These are phyloP conservation scores for Glomus cerebriforme DNA, from an alignment of 192 early-diverging fungal species.

Conservation along the genomic window DNA sequence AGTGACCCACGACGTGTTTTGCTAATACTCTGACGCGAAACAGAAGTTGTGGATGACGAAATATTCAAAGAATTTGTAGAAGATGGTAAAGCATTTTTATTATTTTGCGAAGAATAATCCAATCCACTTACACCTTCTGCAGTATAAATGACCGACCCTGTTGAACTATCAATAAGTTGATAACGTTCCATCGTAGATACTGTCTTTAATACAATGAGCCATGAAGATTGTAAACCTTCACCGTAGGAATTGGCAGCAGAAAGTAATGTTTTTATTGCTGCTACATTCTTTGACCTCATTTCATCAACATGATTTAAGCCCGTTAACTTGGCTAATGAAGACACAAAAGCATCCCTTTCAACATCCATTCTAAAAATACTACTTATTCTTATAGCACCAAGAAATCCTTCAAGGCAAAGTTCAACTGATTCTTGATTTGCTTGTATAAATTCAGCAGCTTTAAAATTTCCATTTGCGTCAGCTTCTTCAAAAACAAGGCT, in stretches of 20 bases:
- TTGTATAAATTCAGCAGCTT: conserved; percentile 43
- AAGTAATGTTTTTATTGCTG: conserved; percentile 83
- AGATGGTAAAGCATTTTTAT: neutral
- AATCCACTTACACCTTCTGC: conserved; percentile 43
- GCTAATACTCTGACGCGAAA: conserved; percentile 31
- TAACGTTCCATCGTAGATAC: conserved; percentile 86
- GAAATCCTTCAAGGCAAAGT: conserved; percentile 79
- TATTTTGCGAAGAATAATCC: conserved; percentile 41
- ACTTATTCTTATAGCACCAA: conserved; percentile 74
- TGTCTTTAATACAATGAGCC: conserved; percentile 83
- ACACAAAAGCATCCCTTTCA: conserved; percentile 90
- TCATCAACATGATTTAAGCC: conserved; percentile 80
- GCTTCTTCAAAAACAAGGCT: conserved; percentile 83
- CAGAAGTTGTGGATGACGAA: neutral
- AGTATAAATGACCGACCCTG: conserved; percentile 43
- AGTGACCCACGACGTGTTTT: conserved; percentile 41
- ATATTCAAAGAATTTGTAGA: conserved; percentile 9
- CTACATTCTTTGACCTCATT: conserved; percentile 87
- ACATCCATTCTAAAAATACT: conserved; percentile 87
- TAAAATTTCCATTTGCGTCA: conserved; percentile 48
- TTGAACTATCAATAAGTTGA: conserved; percentile 66
- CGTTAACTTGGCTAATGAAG: conserved; percentile 85
- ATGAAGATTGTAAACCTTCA: conserved; percentile 63
- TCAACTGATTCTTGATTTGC: conserved; percentile 62
- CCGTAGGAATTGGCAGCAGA: conserved; percentile 71